These are phyloP conservation scores for Phyllosticta capitalensis DNA, from an alignment of 2,329 filamentous ascomycete species.

Conservation along the genomic window DNA sequence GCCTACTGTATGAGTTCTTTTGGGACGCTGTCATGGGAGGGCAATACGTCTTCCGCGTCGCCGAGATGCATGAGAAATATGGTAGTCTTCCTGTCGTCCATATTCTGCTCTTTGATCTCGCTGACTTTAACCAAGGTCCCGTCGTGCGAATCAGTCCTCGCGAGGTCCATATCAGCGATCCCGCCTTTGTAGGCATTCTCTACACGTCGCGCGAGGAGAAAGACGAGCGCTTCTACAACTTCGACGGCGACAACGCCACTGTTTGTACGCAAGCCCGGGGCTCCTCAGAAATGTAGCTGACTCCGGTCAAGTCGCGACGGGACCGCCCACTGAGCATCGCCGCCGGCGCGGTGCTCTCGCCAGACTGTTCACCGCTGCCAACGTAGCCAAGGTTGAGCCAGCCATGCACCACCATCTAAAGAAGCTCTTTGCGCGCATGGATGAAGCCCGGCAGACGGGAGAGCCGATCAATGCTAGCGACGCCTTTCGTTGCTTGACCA, in stretches of 20 bases:
- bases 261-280: neutral
- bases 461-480: constrained; percentile 10
- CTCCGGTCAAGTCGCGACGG: neutral
- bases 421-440: constrained; percentile 12
- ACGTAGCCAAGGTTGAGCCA: constrained; percentile 10
- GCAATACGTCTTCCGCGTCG: constrained; percentile 14
- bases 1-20: constrained; percentile 17
- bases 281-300: neutral
- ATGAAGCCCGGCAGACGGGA: constrained; percentile 3
- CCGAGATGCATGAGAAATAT: constrained; percentile 20
- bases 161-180: constrained; percentile 22
- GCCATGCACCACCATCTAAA: neutral
- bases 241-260: neutral
- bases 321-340: constrained; percentile 15
- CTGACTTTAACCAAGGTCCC: constrained; percentile 15
- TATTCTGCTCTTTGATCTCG: neutral
- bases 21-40: constrained; percentile 17
- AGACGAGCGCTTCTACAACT: constrained; percentile 1
- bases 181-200: constrained; percentile 17
- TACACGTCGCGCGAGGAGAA: constrained; percentile 8
- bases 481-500: constrained; percentile 14
- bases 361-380: constrained; percentile 11
- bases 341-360: constrained; percentile 10
- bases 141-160: constrained; percentile 25
- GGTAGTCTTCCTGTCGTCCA: constrained; percentile 1